These are phyloP conservation scores for Fusarium sp. DNA, from an alignment of 2,329 filamentous ascomycete species.

Conservation along the genomic window DNA sequence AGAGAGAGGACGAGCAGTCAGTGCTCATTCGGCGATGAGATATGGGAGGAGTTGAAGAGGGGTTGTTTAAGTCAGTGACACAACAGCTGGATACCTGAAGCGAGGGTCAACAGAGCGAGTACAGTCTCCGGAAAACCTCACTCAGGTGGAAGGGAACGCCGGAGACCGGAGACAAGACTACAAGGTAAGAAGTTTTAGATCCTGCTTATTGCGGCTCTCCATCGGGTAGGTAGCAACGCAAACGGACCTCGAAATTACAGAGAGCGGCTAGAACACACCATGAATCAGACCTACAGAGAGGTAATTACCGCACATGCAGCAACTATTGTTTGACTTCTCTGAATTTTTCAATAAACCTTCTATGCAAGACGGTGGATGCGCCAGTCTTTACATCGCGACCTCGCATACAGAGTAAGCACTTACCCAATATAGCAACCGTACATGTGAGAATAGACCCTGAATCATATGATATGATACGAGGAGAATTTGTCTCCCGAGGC, in stretches of 20 bases:
- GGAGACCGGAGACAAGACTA: not conserved
- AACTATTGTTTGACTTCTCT: not conserved
- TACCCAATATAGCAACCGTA: not conserved
- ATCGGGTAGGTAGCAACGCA: not conserved
- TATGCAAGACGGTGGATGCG: not conserved
- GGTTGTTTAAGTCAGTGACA: constrained; percentile 14
- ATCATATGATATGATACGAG: not conserved
- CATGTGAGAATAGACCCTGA: not conserved
- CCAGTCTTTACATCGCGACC: not conserved
- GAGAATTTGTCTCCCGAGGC: not conserved
- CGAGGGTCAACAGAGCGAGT: not conserved
- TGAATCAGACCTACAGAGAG: not conserved
- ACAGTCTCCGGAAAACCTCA: not conserved
- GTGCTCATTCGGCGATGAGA: constrained; percentile 6
- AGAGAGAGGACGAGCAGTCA: constrained; percentile 12
- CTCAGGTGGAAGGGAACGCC: not conserved
- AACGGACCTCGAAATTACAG: not conserved
- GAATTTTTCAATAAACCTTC: too few relatives aligned
- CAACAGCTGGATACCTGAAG: not conserved
- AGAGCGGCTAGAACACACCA: not conserved
- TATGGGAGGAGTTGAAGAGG: constrained; percentile 3
- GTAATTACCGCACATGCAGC: constrained; percentile 5
- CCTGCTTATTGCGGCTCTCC: not conserved
- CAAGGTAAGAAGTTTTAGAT: not conserved
- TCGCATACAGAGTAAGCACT: not conserved